Evolutionary conservation across 1,139 yeast genomes (phyloP), one percentile per base, ranked within the genome.

Genomic region (Debaryomyces sp.): DNA sequence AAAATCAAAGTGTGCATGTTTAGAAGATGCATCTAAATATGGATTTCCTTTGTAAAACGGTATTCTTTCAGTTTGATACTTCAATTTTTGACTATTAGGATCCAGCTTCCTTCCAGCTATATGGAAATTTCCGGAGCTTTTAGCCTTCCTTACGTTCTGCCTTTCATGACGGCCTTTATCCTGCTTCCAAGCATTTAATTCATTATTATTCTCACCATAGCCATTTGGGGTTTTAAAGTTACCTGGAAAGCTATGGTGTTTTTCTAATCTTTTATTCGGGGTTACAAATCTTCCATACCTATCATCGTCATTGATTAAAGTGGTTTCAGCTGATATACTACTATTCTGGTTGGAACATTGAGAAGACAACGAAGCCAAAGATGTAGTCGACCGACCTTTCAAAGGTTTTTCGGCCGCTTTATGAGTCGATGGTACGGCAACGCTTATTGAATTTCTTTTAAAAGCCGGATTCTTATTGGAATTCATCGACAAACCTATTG

Each of bases 121-220:
- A 35, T 55, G 48, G 48, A 73, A 70, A 48, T 71, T 71, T 0
- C 69, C 68, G 1, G 77, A 68, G 48, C 77, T 71, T 53, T 59
- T 65, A 0, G 77, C 74, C 44, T 71, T 71, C 4, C 74, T 61
- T 5, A 71, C 59, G 2, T 30, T 39, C 6, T 44, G 50, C 22
- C 39, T 38, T 21, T 41, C 45, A 10, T 38, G 27, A 2, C 12
- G 21, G 7, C 23, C 50, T 15, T 24, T 47, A 12, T 27, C 9
- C 21, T 38, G 41, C 3, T 32, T 21, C 13, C 43, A 18, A 10
- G 35, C 34, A 6, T 26, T 21, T 23, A 10, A 33, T 27, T 22
- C 34, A 24, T 18, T 18, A n/a, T n/a, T n/a, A 10, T 44, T 42
- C 26, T 34, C 47, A 6, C 44, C 38, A 21, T 38, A 41, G 4